These are phyloP conservation scores for Fraxinus cuspidata DNA, from an alignment of 257 asterid genomes.

Conservation along the genomic window DNA sequence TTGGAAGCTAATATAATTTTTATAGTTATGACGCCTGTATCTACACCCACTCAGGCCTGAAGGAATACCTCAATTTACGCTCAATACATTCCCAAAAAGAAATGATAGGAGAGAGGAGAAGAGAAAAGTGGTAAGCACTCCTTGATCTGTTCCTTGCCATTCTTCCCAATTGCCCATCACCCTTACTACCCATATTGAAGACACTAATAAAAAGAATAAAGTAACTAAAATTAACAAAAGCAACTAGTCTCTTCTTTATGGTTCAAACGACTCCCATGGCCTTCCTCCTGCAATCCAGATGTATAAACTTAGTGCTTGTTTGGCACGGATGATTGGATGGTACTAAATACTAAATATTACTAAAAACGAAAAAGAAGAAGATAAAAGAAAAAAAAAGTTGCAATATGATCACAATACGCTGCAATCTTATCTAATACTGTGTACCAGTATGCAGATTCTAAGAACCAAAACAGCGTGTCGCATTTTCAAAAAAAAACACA, in stretches of 20 bases:
- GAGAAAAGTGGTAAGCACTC: conserved; percentile 56
- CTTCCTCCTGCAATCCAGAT: conserved; percentile 43
- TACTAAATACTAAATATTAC: no score
- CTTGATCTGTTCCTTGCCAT: conserved; percentile 39
- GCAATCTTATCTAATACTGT: no score
- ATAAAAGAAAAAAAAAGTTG: no score
- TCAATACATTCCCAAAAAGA: conserved; percentile 75
- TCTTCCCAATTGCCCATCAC: conserved; percentile 46
- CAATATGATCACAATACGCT: no score
- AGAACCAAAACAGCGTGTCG: no score
- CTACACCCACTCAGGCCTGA: conserved; percentile 77
- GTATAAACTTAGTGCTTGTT: conserved; percentile 15
- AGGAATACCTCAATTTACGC: conserved; percentile 69
- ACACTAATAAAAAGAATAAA: conserved; percentile 20
- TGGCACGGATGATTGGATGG: no score
- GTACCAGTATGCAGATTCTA: no score
- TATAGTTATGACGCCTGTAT: not conserved
- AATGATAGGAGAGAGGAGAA: conserved; percentile 53
- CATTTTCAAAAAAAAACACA: no score
- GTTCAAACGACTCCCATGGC: conserved; percentile 44
- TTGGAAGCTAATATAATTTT: conserved; percentile 18
- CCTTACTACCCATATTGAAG: conserved; percentile 45
- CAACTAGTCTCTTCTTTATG: conserved; percentile 23
- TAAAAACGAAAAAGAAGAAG: no score
- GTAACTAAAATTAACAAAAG: conserved; percentile 21